Evolutionary conservation across 345 rosid genomes (phyloP).

Genomic region (Tarenaya hassleriana): DNA sequence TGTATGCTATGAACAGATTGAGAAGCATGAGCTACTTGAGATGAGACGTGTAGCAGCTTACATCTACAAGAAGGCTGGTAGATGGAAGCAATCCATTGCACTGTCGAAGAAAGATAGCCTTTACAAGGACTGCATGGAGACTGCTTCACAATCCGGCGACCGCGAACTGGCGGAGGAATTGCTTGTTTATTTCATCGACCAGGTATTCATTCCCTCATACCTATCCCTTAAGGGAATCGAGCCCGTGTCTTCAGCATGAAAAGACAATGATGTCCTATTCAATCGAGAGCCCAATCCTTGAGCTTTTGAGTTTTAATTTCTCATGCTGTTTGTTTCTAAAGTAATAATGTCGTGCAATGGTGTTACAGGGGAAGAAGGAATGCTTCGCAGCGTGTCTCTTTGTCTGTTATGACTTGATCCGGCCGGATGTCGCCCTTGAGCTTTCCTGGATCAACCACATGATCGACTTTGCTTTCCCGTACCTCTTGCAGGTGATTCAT

Average conservation of each 20-base stretch:
- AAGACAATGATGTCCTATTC: too few relatives aligned
- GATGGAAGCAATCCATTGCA: constrained; percentile 98
- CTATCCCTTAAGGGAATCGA: too few relatives aligned
- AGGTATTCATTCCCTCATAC: constrained; percentile 45
- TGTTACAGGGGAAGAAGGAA: constrained; percentile 76
- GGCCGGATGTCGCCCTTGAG: constrained; percentile 79
- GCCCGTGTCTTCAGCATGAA: neutral
- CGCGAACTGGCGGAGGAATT: constrained; percentile 95
- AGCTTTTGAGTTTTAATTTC: too few relatives aligned
- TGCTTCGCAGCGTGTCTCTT: constrained; percentile 91
- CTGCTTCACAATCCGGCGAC: constrained; percentile 97
- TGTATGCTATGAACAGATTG: constrained; percentile 49
- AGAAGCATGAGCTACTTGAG: constrained; percentile 97
- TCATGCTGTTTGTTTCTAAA: neutral
- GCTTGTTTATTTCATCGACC: constrained; percentile 87
- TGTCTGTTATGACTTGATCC: constrained; percentile 83
- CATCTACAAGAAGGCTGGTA: constrained; percentile 93
- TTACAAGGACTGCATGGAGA: constrained; percentile 98
- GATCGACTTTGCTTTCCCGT: constrained; percentile 88
- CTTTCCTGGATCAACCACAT: constrained; percentile 91
- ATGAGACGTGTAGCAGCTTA: constrained; percentile 99
- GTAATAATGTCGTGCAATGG: constrained; percentile 4
- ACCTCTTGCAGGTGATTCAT: constrained; percentile 56
- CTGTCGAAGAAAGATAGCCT: constrained; percentile 88
- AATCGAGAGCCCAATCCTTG: too few relatives aligned